Evolutionary conservation across 257 asterid species (phyloP), one percentile per base, ranked within the genome.

Genomic region (Nicotiana noctiflora): DNA sequence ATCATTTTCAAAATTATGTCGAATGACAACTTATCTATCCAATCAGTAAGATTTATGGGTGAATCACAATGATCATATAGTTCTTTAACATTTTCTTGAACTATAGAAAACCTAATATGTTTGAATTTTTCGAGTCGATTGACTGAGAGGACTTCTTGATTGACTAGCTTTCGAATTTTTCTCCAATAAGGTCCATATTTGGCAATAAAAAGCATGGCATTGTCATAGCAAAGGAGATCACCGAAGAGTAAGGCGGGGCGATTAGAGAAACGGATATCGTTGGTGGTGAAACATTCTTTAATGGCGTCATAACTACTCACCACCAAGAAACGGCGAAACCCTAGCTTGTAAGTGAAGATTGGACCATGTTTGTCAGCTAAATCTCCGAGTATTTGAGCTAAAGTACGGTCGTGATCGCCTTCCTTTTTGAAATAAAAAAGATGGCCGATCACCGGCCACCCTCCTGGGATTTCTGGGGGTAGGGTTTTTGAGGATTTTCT

Each of bases 331-430:
- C 82, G 81, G 77, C 29, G 70, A 1, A 76, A 31, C 49, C 88
- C 88, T 8, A 85, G 6, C 7, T 67, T 82, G 51, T 82, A 56
- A 4, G 32, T 67, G 84, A 82, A 85, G 1, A 80, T 18, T 11
- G 86, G 88, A 29, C 88, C 88, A 60, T 79, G 60, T 55, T 76
- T 76, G 31, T 80, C 88, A 11, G 82, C 88, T 55, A 85, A 23
- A 3, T 40, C 44, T 1, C 82, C 79, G 8, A 85, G 55, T 31
- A 15, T 55, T 17, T 25, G 31, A 17, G 37, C 72, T 34, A 64
- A 34, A 64, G 72, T 23, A 3, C 37, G 21, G 15, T 18, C 31
- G 46, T 40, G 11, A 40, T 40, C 46, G 46, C 11, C 46, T 0
- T 40, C 11, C 0, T 64, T 63, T 17, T 34, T 25, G 6, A 64